These are phyloP conservation scores for Dichomitus squalens DNA, from an alignment of 1,284 basidiomycete species.

Conservation along the genomic window DNA sequence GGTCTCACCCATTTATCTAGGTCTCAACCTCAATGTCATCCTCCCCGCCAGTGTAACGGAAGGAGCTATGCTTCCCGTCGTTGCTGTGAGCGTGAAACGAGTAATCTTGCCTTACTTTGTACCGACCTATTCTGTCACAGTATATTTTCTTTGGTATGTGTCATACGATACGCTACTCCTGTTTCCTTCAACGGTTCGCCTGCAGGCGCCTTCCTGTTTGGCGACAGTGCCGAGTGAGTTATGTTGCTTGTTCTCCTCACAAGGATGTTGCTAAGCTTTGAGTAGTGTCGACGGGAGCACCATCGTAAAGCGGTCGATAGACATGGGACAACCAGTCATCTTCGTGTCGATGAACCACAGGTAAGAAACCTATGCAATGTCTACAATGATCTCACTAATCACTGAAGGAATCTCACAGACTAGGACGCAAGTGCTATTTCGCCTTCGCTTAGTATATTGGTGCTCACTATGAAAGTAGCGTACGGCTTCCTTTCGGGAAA, in stretches of 20 bases:
- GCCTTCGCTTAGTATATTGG: too few relatives aligned
- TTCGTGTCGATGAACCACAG: background rate
- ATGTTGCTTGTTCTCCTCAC: background rate
- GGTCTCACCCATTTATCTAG: constrained; percentile 28
- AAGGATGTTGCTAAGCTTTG: background rate
- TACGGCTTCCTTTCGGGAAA: constrained; percentile 32
- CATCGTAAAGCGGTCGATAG: background rate
- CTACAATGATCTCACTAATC: background rate
- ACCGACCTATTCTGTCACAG: background rate
- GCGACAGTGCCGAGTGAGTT: background rate
- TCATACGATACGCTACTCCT: background rate
- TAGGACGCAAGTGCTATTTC: background rate
- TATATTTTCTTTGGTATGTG: background rate
- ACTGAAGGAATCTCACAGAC: background rate
- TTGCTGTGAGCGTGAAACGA: constrained; percentile 40
- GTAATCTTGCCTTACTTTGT: background rate
- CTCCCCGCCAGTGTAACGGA: constrained; percentile 42
- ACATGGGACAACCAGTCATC: background rate
- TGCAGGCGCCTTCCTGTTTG: background rate
- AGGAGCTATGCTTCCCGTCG: constrained; percentile 50
- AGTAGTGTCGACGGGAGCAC: background rate
- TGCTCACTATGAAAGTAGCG: too few relatives aligned
- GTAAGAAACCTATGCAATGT: background rate
- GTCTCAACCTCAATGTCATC: constrained; percentile 58
- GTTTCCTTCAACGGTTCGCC: background rate